Base-by-base conservation (phyloP, 2,329 filamentous ascomycete genomes). In the Calcarisporium arbuscula region DNA sequence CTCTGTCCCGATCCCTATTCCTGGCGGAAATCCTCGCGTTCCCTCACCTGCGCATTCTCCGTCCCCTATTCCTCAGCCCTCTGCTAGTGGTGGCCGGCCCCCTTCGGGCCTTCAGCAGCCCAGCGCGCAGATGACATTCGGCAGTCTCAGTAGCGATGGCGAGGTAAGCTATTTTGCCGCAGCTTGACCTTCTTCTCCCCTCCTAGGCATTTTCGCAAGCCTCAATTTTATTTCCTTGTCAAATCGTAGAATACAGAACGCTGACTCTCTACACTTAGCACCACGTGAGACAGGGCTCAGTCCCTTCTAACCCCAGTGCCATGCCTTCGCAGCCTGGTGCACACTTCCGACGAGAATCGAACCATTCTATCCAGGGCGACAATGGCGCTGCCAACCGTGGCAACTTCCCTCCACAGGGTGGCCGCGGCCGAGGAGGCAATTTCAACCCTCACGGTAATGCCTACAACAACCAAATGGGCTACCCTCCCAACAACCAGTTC, bases 1-100 rank as follows among this genome's bases (percentile, higher is more conserved):
- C 46, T 65, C 75, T 45, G 72, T 68, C 23, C 75, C 72, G 40
- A 81, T 74, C 47, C 69, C 67, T 60, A 86, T 77, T 61, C 79
- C 78, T 53, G 60, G 72, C 60, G 52, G 72, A 67, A 54, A 68
- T 62, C 82, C 83, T 42, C 78, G 85, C 50, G 75, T 90, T 33
- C 80, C 80, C 30, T 94, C 89, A 29, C 92, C 92, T 6, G 80
- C 85, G 31, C 82, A 84, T 48, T 95, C 90, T 29, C 92, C 92
- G 5, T 90, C 86, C 27, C 92, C 92, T 5, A 96, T 96, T 49
- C 90, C 92, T 20, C 85, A 90, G 60, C 86, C 88, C 33, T 77
- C 82, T 35, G 80, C 82, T 21, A 85, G 81, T 52, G 92, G 88
- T 53, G 87, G 88, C 49, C 86, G 87, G 52, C 89, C 89, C 48